These are phyloP conservation scores for Mortierella sp. DNA, from an alignment of 371 early-diverging fungal genomes.

Conservation along the genomic window DNA sequence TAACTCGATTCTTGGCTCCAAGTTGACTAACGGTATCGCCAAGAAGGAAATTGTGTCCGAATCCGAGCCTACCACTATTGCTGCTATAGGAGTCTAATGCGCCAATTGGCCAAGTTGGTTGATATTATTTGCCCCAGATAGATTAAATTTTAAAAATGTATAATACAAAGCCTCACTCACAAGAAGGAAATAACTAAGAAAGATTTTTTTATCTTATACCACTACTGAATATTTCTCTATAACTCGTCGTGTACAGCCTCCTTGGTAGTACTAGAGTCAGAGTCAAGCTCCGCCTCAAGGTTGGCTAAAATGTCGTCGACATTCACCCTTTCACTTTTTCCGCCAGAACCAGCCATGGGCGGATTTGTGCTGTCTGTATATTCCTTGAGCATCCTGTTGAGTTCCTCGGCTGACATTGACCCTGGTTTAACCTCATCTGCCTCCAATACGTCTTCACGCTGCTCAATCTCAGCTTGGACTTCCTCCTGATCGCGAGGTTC, in stretches of 20 bases:
- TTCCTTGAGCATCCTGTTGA: slow-evolving; percentile 53
- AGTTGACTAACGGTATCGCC: slow-evolving; percentile 15
- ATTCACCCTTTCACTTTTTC: slow-evolving; percentile 13
- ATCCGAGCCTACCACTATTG: not conserved
- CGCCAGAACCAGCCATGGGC: slow-evolving; percentile 16
- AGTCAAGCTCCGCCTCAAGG: slow-evolving; percentile 51
- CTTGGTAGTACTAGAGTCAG: slow-evolving; percentile 13
- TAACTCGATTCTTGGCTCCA: slow-evolving; percentile 1
- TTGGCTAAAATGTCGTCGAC: slow-evolving; percentile 50
- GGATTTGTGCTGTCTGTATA: slow-evolving; percentile 54
- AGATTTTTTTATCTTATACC: not conserved
- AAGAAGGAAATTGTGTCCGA: not conserved
- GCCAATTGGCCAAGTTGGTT: not conserved
- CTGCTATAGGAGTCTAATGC: not conserved
- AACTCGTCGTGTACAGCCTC: slow-evolving; percentile 47
- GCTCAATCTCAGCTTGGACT: slow-evolving; percentile 53
- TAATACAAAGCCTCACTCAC: not conserved
- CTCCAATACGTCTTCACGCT: slow-evolving; percentile 55
- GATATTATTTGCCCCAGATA: not conserved
- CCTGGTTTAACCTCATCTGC: slow-evolving; percentile 47
- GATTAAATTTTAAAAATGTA: not conserved
- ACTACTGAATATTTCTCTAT: slow-evolving; percentile 7
- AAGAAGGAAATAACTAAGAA: not conserved
- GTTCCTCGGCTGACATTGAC: slow-evolving; percentile 34
- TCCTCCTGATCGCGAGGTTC: slow-evolving; percentile 51